phyloP scores from a whole-genome alignment of 495 filamentous ascomycete genomes.

The Niebla homalea region DNA sequence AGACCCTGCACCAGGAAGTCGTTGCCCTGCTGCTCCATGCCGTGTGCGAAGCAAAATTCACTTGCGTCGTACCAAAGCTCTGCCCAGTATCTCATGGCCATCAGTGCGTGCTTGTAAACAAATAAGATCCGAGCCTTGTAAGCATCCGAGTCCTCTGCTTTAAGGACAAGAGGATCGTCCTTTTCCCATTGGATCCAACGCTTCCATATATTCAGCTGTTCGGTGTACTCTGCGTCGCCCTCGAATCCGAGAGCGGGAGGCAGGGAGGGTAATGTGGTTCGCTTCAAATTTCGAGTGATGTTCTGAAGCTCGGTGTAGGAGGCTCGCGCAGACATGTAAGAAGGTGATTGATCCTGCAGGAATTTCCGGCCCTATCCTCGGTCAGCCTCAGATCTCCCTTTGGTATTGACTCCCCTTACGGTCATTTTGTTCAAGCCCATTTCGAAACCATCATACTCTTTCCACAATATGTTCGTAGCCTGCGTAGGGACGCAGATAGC shows the following conservation, averaged over 20 bases:
- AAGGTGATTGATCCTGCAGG: constrained; percentile 76
- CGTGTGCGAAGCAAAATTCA: constrained; percentile 80
- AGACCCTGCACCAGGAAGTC: constrained; percentile 72
- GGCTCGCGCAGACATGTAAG: constrained; percentile 86
- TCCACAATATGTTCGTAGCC: constrained; percentile 74
- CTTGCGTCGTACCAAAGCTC: constrained; percentile 93
- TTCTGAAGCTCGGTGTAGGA: constrained; percentile 73
- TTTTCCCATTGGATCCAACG: constrained; percentile 92
- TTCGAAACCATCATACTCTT: constrained; percentile 94
- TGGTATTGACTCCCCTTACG: constrained; percentile 29
- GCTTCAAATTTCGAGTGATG: constrained; percentile 61
- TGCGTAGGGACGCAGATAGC: constrained; percentile 74
- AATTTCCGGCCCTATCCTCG: constrained; percentile 67
- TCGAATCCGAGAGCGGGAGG: constrained; percentile 78
- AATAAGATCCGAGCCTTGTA: constrained; percentile 71
- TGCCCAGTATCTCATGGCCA: constrained; percentile 87
- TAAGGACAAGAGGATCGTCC: constrained; percentile 73
- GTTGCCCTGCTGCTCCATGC: constrained; percentile 52
- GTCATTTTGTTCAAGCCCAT: constrained; percentile 81
- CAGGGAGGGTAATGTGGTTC: constrained; percentile 64
- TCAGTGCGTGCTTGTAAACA: constrained; percentile 85
- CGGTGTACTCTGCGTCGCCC: constrained; percentile 69
- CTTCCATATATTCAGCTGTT: constrained; percentile 86
- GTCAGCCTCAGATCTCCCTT: constrained; percentile 9
- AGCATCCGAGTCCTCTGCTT: constrained; percentile 53